phyloP scores from a whole-genome alignment of 1,284 basidiomycete genomes.

The Sanguinoderma infundibulare region DNA sequence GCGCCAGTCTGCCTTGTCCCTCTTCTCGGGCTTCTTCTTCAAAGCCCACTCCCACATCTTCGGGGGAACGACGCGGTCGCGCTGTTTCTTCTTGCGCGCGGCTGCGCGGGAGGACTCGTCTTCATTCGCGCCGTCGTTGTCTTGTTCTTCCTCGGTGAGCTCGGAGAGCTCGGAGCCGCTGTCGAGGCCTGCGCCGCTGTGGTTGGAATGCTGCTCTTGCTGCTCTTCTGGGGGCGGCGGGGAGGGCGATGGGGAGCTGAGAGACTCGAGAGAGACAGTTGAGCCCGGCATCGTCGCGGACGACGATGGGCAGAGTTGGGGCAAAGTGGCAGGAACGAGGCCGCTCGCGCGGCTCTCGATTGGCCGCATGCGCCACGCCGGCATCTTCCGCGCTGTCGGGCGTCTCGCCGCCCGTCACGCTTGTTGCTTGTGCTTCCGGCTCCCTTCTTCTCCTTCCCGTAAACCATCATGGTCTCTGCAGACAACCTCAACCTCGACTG shows the following conservation, averaged over 20 bases:
- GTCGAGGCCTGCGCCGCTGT: conserved; percentile 47
- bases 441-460: not conserved
- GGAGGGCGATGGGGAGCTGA: conserved; percentile 62
- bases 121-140: conserved; percentile 35
- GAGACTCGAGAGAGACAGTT: conserved; percentile 61
- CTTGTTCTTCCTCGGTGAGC: conserved; percentile 79
- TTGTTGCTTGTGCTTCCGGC: not conserved
- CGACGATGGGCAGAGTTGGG: conserved; percentile 27
- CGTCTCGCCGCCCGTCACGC: not conserved
- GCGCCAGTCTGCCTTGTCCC: conserved; percentile 36
- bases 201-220: conserved; percentile 31
- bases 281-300: conserved; percentile 54
- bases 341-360: not conserved
- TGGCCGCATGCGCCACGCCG: not conserved
- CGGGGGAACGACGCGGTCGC: conserved; percentile 69
- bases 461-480: conserved; percentile 61
- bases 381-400: not conserved
- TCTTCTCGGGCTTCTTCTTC: conserved; percentile 41
- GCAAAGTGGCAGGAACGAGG: not conserved
- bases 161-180: conserved; percentile 79
- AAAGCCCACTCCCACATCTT: conserved; percentile 83
- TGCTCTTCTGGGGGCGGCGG: conserved; percentile 40
- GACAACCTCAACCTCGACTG: conserved; percentile 73
- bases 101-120: conserved; percentile 19
- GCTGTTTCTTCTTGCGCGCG: conserved; percentile 49